These are phyloP conservation scores for Lenzites betulinus DNA, from an alignment of 768 basidiomycete genomes.

Conservation along the genomic window DNA sequence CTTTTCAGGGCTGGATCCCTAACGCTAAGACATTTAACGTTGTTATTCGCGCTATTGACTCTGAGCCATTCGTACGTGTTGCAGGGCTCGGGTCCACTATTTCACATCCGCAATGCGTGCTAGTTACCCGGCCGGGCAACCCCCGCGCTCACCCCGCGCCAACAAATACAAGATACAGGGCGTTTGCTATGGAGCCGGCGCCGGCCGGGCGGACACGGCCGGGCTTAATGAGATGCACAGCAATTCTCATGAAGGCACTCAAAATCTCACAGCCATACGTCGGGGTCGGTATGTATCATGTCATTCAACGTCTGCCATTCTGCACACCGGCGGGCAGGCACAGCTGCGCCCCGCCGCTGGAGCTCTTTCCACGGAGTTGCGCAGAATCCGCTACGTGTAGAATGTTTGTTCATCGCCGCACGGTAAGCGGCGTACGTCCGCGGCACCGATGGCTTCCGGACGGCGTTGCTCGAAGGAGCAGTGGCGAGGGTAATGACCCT, in stretches of 20 bases:
- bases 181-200: too few species aligned
- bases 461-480: not conserved
- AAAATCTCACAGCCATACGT: slow-evolving; percentile 11
- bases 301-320: slow-evolving; percentile 2
- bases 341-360: not conserved
- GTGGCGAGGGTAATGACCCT: not conserved
- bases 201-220: not conserved
- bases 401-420: slow-evolving; percentile 1
- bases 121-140: too few species aligned
- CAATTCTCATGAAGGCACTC: slow-evolving; percentile 6
- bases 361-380: not conserved
- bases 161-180: too few species aligned
- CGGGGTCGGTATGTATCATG: slow-evolving; percentile 12
- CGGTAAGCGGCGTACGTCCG: not conserved
- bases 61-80: too few species aligned
- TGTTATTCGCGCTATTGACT: too few species aligned
- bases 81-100: too few species aligned
- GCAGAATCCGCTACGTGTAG: not conserved
- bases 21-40: too few species aligned
- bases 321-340: not conserved
- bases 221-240: slow-evolving; percentile 10
- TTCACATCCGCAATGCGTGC: too few species aligned
- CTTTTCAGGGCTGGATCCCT: too few species aligned
- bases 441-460: not conserved
- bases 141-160: too few species aligned